Evolutionary conservation across 352 stramenopile genomes (phyloP).

Genomic region (Phytophthora pistaciae): DNA sequence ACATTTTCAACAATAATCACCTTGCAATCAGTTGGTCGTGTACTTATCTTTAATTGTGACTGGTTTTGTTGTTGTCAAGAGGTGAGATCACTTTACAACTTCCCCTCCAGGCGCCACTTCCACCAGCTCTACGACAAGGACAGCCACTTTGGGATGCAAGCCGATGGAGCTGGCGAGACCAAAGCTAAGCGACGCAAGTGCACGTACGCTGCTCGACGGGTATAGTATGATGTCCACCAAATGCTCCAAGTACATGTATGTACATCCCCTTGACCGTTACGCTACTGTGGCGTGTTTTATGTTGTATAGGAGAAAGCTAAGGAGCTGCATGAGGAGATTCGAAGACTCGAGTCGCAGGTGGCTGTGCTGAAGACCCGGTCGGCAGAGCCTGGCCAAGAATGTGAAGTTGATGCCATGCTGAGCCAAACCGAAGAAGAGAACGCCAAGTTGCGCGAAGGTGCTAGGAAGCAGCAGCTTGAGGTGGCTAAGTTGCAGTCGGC

Average conservation of each 20-base stretch:
- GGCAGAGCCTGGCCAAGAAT: not conserved
- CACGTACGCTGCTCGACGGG: constrained; percentile 22
- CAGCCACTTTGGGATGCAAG: not conserved
- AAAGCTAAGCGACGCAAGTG: constrained; percentile 15
- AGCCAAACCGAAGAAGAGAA: constrained; percentile 10
- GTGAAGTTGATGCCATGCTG: constrained; percentile 2
- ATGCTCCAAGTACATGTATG: not conserved
- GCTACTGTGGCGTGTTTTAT: not conserved
- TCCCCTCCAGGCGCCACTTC: too few species aligned
- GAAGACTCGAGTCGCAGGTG: constrained; percentile 17
- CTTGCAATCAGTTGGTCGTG: constrained; percentile 8
- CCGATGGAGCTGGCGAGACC: not conserved
- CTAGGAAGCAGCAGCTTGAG: constrained; percentile 11
- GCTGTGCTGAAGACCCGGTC: constrained; percentile 18
- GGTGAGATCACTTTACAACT: not conserved
- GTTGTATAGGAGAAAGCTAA: constrained; percentile 15
- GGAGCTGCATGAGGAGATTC: constrained; percentile 11
- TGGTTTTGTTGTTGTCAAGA: not conserved
- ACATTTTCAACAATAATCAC: not conserved
- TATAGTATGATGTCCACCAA: not conserved
- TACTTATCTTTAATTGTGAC: not conserved
- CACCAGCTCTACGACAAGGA: not conserved
- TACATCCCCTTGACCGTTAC: not conserved
- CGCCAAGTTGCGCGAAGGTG: not conserved
- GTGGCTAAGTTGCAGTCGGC: constrained; percentile 20